Evolutionary conservation across 1,284 basidiomycete genomes (phyloP), one percentile per base, ranked within the genome.

Genomic region (Tilletia walkeri): DNA sequence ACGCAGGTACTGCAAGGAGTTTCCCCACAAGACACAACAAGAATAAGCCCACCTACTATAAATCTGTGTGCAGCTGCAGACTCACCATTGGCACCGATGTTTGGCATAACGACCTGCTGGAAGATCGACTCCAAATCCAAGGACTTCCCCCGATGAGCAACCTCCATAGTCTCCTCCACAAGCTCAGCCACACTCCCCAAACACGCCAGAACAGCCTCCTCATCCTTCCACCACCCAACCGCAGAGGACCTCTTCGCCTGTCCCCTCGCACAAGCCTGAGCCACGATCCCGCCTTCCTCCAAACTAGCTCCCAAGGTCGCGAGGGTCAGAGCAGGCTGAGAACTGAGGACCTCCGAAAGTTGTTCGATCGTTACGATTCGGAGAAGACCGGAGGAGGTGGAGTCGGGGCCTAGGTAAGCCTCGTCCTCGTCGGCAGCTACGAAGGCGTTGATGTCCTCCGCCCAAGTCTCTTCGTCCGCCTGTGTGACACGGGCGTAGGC

Each of bases 361-460:
- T 97, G 84, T 79, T 97, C 95, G 76, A 94, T 90, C 3, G 90
- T 90, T 4, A 92, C 90, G 10, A 93, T 88, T 49, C 95, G 89
- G 59, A 94, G 50, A 1, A 41, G 36, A 20, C 50, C 49, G 20
- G 48, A 39, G 2, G 38, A n/a, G 1, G 47, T 49, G 7, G 48
- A 67, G 36, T 49, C 50, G 36, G 66, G 41, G 3, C 66, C 66
- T 18, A 49, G 10, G 48, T 49, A 45, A 1, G 90, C 90, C 75
- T 96, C 94, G 77, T 97, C 95, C 73, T 97, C 93, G 80, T 97
- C 95, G 78, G 97, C 93, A 30, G 91, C 91, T 34, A 98, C 90
- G 81, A 98, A 98, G 2, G 91, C 89, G 76, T 96, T 95, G 1
- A 92, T 89, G 79, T 97, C 92, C 68, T 86, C 89, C 3, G 89